Evolutionary conservation across 495 filamentous ascomycete genomes (phyloP), one percentile per base, ranked within the genome.

Genomic region (Pyrenula aspistea): DNA sequence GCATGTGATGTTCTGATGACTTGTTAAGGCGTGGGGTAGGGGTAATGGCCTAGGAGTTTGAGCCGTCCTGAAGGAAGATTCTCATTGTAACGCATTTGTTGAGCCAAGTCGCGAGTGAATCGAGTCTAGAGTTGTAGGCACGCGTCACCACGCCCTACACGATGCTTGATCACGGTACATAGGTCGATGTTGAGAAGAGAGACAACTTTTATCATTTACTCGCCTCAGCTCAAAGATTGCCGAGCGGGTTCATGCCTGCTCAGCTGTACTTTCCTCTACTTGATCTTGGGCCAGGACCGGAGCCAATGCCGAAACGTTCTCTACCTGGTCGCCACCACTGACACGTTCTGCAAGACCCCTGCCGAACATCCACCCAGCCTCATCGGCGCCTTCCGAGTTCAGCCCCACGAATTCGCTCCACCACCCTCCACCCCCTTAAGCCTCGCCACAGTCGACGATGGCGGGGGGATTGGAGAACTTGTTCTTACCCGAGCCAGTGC

Each of bases 391-490:
- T 42, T 42, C 31, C 31, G 31, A 42, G 4, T 8, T n/a, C n/a
- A n/a, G n/a, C n/a, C n/a, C n/a, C n/a, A n/a, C n/a, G n/a, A n/a
- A n/a, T 42, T 42, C 31, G 31, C 8, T 8, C 15, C 51, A 3
- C 15, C 22, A 23, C 22, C 11, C 51, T 3, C 22, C 23, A 24
- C 25, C 1, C 22, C 15, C 31, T 77, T 84, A 82, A 61, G 71
- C 57, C 62, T 74, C 70, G 70, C 86, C 86, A 60, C 64, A 70
- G 58, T 77, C 69, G 58, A 82, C 74, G 63, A 90, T 89, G 70
- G 77, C 84, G 60, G 85, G 84, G 31, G 31, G 8, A 4, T 42
- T 42, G 31, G 4, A 4, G 31, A 42, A 42, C 31, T 42, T 42
- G 31, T 42, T 42, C 73, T 82, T 83, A 68, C 80, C 77, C 67